These are phyloP conservation scores for Magnolia sinica DNA, from an alignment of 164 flowering plant species.

Conservation along the genomic window DNA sequence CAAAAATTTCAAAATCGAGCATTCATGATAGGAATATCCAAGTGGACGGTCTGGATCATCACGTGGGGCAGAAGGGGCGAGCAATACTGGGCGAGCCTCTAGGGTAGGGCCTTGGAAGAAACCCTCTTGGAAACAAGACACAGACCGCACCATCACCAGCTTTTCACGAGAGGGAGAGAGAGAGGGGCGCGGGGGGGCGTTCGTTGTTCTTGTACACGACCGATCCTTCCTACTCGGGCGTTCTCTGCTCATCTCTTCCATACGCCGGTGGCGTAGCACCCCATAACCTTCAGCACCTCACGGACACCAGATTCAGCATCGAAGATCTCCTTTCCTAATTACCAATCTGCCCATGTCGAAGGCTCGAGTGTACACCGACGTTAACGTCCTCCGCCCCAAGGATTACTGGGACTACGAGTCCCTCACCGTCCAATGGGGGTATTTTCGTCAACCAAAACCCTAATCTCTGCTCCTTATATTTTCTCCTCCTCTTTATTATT, in stretches of 20 bases:
- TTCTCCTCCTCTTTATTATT: neutral
- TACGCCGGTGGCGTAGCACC: constrained; percentile 37
- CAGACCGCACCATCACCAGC: neutral
- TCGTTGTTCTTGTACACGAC: neutral
- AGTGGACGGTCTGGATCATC: no score
- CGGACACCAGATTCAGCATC: neutral
- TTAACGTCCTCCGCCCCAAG: constrained; percentile 62
- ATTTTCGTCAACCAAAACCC: constrained; percentile 8
- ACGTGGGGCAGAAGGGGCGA: no score
- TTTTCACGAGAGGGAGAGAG: neutral
- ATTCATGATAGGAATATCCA: no score
- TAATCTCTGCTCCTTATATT: neutral
- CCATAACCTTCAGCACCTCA: constrained; percentile 14
- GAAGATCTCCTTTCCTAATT: neutral
- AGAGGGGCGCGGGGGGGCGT: neutral
- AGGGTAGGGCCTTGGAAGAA: no score
- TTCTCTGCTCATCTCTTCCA: constrained; percentile 8
- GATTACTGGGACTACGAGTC: constrained; percentile 82
- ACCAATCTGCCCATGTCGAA: constrained; percentile 31
- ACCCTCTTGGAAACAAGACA: neutral
- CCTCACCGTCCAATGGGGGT: constrained; percentile 82
- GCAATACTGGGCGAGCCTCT: no score
- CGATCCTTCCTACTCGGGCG: neutral
- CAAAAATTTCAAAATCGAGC: no score
- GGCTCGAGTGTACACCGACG: constrained; percentile 66